Evolutionary conservation across 1,284 basidiomycete species (phyloP), one percentile per base, ranked within the genome.

Genomic region (Ceraceosorus guamensis): DNA sequence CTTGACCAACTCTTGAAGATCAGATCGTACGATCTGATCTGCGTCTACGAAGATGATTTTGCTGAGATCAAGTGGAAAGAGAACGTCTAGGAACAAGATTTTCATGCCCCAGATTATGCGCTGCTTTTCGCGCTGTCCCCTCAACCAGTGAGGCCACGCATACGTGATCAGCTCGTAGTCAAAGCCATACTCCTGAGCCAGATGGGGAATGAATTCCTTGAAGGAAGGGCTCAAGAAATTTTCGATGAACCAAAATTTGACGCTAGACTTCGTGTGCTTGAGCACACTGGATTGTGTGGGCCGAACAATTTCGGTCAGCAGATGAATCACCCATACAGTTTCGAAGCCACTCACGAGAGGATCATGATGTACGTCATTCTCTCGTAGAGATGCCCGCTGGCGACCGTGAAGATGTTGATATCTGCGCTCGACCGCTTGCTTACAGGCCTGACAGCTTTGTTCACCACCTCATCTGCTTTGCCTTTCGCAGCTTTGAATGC

Each of bases 241-340:
- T 74, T 96, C 89, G 66, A 98, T 97, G 78, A 98, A 97, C 93
- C 93, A 98, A 78, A 98, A 98, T 77, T 98, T 98, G 77, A 97
- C 91, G 30, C 83, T 86, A 68, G 85, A 87, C 35, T 91, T 84
- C 3, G 93, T 98, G 73, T 98, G 92, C 55, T 86, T 85, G 66
- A 98, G 81, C 30, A 98, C 95, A n/a, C n/a, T n/a, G n/a, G n/a
- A n/a, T n/a, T n/a, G n/a, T n/a, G n/a, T n/a, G n/a, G n/a, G n/a
- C n/a, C n/a, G 67, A 46, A 50, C 14, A n/a, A n/a, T n/a, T 51
- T 16, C 11, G 39, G 39, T 11, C 39, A n/a, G 11, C 11, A 43
- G 39, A 43, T 11, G 46, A 48, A 48, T 11, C 11, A 48, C 11
- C 11, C 14, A 48, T 11, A 48, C 11, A 18, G 18, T 11, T 11